Evolutionary conservation across 2,329 filamentous ascomycete species (phyloP).

Genomic region (Neoscytalidium dimidiatum): DNA sequence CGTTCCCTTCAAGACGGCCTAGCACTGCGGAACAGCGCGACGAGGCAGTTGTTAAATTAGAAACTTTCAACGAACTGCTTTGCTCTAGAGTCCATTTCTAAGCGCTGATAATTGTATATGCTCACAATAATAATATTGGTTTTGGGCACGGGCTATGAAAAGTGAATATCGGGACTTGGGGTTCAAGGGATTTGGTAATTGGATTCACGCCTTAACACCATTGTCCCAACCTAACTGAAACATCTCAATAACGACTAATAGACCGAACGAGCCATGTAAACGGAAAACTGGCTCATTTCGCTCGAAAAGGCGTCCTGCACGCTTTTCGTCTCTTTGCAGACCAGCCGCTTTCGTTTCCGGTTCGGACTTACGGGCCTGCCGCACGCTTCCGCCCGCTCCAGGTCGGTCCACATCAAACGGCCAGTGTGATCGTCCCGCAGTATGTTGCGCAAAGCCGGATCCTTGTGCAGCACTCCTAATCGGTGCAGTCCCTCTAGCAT

Average conservation of each 20-base stretch:
- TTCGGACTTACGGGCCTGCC: background rate
- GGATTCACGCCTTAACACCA: too few species aligned
- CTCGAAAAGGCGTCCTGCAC: background rate
- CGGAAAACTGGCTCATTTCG: too few species aligned
- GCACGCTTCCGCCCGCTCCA: background rate
- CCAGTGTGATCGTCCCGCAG: background rate
- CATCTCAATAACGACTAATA: too few species aligned
- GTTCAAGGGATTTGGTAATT: too few species aligned
- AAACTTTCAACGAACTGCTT: background rate
- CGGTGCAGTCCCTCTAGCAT: conserved; percentile 11
- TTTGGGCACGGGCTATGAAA: background rate
- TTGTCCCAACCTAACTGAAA: too few species aligned
- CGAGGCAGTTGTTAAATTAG: background rate
- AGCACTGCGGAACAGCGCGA: background rate
- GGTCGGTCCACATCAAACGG: background rate
- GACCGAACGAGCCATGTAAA: too few species aligned
- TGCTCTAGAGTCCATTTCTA: background rate
- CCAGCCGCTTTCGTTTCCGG: background rate
- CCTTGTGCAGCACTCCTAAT: conserved; percentile 17
- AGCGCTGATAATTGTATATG: background rate
- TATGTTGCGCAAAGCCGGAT: background rate
- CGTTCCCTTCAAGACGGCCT: background rate
- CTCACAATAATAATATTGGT: background rate
- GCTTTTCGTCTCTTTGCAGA: background rate
- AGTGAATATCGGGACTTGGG: background rate